Base-by-base conservation (phyloP, 2,329 filamentous ascomycete species). In the Gaeumannomyces sp. region DNA sequence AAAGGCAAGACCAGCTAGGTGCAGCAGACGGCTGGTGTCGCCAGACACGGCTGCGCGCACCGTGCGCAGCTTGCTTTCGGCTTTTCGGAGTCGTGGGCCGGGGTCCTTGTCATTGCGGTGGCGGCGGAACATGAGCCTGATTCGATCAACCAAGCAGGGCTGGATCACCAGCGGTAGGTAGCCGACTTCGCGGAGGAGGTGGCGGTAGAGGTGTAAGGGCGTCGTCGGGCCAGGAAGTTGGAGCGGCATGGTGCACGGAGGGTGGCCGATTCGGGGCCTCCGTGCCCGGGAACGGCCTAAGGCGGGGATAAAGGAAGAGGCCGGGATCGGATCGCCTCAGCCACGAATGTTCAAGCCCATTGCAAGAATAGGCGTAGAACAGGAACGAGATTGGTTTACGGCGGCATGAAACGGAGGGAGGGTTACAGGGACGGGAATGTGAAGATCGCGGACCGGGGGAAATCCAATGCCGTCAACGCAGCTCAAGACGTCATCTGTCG, bases 171-270 rank as follows among this genome's bases (percentile, higher is more conserved):
- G 77, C 1, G 85, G 85, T 2, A 89, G 81, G 71, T 89, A 89
- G 33, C 83, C 81, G 56, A 80, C 77, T 75, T 88, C 85, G 66
- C 86, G 84, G 50, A 89, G 82, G 28, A 89, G 76, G 65, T 84
- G 80, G 65, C 86, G 81, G 72, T 86, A 89, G 60, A 86, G 73
- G 69, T 82, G 80, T 19, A 80, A 69, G 4, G 77, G 67, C 1
- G 69, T 71, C 13, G 64, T 67, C 14, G 76, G 60, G 28, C 60
- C 33, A 11, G 64, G 58, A 13, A 64, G 50, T 27, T 64, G 62
- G 27, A 64, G 62, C n/a, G 62, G 53, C 62, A 64, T 64, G 33
- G 31, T 62, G 45, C 10, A 38, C 14, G 4, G 35, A 38, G 35
- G 35, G 35, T 4, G 35, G 35, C 35, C 35, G 16, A 38, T 38